Conservation (phyloP, 768 basidiomycete genomes). For the Tulasnella calospora region DNA sequence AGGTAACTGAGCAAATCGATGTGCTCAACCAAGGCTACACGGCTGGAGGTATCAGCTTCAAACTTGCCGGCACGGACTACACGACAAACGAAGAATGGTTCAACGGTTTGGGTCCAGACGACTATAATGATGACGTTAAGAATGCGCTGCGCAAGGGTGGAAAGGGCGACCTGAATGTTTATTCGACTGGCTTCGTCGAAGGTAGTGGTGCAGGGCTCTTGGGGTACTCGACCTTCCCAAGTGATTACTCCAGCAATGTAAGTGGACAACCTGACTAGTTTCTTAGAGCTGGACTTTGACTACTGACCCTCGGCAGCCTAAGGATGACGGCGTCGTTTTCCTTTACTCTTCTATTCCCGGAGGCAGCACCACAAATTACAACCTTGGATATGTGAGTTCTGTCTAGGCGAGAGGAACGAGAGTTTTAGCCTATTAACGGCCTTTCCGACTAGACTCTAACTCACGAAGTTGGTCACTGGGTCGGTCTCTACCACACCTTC, state of each 20-base stretch:
- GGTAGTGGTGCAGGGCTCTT: constrained; percentile 35
- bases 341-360: constrained; percentile 37
- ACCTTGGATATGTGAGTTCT: constrained; percentile 16
- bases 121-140: constrained; percentile 39
- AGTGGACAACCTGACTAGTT: background rate
- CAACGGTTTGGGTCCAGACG: constrained; percentile 31
- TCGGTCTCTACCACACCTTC: constrained; percentile 44
- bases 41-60: constrained; percentile 28
- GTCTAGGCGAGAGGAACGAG: background rate
- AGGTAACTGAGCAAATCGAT: constrained; percentile 31
- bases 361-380: constrained; percentile 26
- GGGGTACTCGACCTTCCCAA: constrained; percentile 42
- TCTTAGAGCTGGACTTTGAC: no score
- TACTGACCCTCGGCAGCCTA: constrained; percentile 23
- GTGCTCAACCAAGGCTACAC: constrained; percentile 31
- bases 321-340: constrained; percentile 42
- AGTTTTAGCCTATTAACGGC: background rate
- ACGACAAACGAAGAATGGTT: constrained; percentile 33
- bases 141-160: constrained; percentile 37
- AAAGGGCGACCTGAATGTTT: constrained; percentile 37
- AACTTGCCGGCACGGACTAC: constrained; percentile 28
- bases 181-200: constrained; percentile 32
- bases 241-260: constrained; percentile 23
- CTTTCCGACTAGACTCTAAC: constrained; percentile 35
- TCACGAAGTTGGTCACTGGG: constrained; percentile 43